These are phyloP conservation scores for Entonaema liquescens DNA, from an alignment of 495 filamentous ascomycete species.

Conservation along the genomic window DNA sequence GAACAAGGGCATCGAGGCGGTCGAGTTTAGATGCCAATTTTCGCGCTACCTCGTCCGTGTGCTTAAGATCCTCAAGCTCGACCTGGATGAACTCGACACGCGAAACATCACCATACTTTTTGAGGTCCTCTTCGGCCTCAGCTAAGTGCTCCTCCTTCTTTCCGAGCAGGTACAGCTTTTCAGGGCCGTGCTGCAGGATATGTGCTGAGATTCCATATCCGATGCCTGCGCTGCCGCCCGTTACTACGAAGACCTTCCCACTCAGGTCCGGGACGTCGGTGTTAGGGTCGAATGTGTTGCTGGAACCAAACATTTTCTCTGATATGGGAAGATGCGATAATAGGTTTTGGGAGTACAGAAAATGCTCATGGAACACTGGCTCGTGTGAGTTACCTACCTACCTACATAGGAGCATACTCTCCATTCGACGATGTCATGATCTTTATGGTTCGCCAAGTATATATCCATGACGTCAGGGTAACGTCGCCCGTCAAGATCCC, in stretches of 20 bases:
- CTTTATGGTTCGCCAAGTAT: constrained; percentile 5
- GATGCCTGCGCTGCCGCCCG: constrained; percentile 55
- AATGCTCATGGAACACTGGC: too few relatives aligned
- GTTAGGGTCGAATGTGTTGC: constrained; percentile 55
- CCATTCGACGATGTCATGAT: constrained; percentile 4
- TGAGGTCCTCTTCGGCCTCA: constrained; percentile 50
- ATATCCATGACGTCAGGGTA: constrained; percentile 24
- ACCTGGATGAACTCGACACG: constrained; percentile 56
- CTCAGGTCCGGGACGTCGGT: constrained; percentile 39
- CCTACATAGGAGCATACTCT: not conserved
- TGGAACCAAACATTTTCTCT: constrained; percentile 40
- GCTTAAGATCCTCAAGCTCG: constrained; percentile 52
- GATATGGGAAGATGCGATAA: not conserved
- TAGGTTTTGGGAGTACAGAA: not conserved
- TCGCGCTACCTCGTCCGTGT: constrained; percentile 53
- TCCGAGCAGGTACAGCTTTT: constrained; percentile 57
- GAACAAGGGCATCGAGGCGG: constrained; percentile 54
- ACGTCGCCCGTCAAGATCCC: not conserved
- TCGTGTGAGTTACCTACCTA: not conserved
- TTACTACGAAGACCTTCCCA: constrained; percentile 55
- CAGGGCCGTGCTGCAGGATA: constrained; percentile 59
- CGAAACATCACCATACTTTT: constrained; percentile 50
- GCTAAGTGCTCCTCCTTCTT: constrained; percentile 57
- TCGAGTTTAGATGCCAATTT: constrained; percentile 44
- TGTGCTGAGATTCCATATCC: constrained; percentile 61